phyloP scores from a whole-genome alignment of 441 rosid species.

The Euphorbia schlechtendalii region DNA sequence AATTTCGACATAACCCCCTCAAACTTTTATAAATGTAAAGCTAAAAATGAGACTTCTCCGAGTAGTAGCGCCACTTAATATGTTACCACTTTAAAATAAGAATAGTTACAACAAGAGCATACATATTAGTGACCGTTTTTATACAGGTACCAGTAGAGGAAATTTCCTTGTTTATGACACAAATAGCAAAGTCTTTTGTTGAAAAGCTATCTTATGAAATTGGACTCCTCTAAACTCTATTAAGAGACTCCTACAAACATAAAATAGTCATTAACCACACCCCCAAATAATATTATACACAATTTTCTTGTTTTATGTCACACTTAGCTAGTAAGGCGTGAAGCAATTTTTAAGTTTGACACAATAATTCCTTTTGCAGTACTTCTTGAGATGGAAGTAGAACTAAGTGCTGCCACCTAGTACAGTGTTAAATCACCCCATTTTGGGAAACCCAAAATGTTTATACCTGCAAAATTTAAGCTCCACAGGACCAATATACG shows the following conservation, averaged over 20 bases:
- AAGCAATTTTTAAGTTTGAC: neutral
- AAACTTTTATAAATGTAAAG: neutral
- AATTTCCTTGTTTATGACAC: neutral
- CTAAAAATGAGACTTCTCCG: too few relatives aligned
- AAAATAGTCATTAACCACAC: neutral
- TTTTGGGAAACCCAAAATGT: neutral
- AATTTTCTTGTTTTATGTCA: neutral
- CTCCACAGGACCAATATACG: neutral
- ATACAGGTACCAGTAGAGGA: neutral
- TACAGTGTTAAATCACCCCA: neutral
- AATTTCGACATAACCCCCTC: neutral
- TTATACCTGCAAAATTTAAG: neutral
- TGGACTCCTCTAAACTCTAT: neutral
- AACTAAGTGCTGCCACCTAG: neutral
- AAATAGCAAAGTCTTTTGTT: neutral
- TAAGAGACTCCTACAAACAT: neutral
- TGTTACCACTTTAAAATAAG: constrained; percentile 1
- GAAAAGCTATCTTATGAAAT: neutral
- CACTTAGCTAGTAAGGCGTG: neutral
- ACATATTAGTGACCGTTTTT: neutral
- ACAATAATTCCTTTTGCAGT: neutral
- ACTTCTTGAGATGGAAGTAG: neutral
- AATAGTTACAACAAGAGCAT: neutral
- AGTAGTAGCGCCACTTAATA: neutral
- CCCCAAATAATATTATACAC: neutral